Evolutionary conservation across 768 basidiomycete species (phyloP).

Genomic region (Russula earlei): DNA sequence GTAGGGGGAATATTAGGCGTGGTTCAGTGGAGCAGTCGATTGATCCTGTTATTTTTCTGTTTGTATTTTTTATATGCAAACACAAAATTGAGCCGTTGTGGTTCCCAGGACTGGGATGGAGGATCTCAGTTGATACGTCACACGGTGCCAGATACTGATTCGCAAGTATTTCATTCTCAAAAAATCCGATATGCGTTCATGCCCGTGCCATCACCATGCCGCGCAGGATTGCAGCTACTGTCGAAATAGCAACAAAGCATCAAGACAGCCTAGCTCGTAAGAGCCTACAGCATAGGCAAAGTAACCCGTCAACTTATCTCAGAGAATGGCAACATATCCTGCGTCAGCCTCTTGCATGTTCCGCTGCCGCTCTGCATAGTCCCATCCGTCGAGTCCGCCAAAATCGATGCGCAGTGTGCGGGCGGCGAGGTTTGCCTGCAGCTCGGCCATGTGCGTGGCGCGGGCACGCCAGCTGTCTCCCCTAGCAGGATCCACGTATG

Average conservation of each 20-base stretch:
- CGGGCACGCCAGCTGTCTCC: conserved; percentile 78
- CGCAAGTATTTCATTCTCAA: too few relatives aligned
- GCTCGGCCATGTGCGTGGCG: conserved; percentile 58
- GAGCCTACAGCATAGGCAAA: neutral
- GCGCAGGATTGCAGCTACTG: neutral
- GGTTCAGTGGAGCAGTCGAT: conserved; percentile 6
- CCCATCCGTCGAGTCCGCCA: conserved; percentile 68
- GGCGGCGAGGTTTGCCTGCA: conserved; percentile 56
- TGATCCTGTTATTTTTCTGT: conserved; percentile 16
- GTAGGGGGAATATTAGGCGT: conserved; percentile 26
- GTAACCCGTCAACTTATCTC: neutral
- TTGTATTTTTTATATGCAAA: conserved; percentile 21
- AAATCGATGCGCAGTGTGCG: conserved; percentile 63
- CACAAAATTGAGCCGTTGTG: conserved; percentile 18
- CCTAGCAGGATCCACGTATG: conserved; percentile 28
- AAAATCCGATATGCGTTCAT: too few relatives aligned
- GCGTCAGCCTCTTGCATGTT: conserved; percentile 49
- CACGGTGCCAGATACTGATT: too few relatives aligned
- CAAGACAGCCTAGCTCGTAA: neutral
- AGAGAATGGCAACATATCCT: neutral
- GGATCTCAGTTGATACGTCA: too few relatives aligned
- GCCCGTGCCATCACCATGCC: neutral
- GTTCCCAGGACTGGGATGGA: neutral
- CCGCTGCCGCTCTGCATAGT: conserved; percentile 48
- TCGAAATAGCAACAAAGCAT: neutral